Conservation (phyloP, 1,139 yeast genomes). For the Arxiozyma slooffiae region DNA sequence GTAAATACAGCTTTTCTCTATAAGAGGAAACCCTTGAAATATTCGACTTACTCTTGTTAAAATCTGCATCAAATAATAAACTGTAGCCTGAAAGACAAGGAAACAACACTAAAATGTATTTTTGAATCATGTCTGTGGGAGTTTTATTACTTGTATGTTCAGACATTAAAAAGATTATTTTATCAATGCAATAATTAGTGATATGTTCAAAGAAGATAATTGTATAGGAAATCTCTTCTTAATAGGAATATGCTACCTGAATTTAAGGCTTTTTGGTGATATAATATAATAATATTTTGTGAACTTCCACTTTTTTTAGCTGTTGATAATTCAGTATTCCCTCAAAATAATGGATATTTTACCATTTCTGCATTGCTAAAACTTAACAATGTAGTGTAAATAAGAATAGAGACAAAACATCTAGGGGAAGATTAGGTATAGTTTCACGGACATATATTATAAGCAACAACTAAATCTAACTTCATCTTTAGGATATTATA, state of each 20-base stretch:
- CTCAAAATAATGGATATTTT: conserved; percentile 46
- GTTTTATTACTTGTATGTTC: conserved; percentile 19
- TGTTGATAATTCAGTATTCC: conserved; percentile 31
- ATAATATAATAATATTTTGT: conserved; percentile 43
- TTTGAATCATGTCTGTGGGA: conserved; percentile 42
- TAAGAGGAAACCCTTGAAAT: conserved; percentile 8
- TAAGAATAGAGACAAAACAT: conserved; percentile 38
- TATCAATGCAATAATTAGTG: conserved; percentile 37
- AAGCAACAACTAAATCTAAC: conserved; percentile 42
- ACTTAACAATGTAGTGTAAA: conserved; percentile 60
- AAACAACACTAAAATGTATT: conserved; percentile 48
- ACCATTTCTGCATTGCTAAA: conserved; percentile 51
- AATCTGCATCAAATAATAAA: conserved; percentile 54
- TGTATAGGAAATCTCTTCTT: conserved; percentile 51
- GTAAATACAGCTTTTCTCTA: conserved; percentile 6
- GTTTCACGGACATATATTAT: conserved; percentile 44
- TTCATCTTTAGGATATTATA: conserved; percentile 37
- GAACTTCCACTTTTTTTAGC: conserved; percentile 66
- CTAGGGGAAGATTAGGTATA: conserved; percentile 61
- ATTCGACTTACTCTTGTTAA: conserved; percentile 20
- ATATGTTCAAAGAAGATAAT: conserved; percentile 50
- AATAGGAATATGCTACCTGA: conserved; percentile 71
- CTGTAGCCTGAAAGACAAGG: conserved; percentile 69
- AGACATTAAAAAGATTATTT: conserved; percentile 36
- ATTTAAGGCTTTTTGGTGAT: conserved; percentile 39